A percentile compares a stretch with the other conserved stretches of the same genome.
Conservation (phyloP, 371 early-diverging fungal species). For the Sporodiniella umbellata region DNA sequence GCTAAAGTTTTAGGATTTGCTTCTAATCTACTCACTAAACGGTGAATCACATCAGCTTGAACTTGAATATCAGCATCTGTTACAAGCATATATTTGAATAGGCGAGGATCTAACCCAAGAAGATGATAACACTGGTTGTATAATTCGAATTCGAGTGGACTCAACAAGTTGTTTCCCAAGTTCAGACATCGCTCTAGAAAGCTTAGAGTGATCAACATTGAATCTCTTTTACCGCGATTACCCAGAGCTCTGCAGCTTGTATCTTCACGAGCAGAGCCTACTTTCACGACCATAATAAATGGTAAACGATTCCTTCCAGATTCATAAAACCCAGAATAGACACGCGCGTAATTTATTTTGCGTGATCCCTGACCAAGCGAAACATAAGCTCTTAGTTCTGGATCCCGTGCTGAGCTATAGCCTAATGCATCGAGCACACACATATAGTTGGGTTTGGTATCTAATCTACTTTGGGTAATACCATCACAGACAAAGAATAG, state of each 20-base stretch:
- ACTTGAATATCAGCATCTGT: conserved; percentile 45
- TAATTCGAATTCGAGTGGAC: conserved; percentile 44
- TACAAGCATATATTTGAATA: conserved; percentile 46
- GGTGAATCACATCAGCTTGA: conserved; percentile 31
- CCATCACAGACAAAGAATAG: conserved; percentile 54
- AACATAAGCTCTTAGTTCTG: conserved; percentile 33
- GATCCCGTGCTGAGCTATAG: conserved; percentile 39
- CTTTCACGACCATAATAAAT: conserved; percentile 40
- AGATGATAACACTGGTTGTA: conserved; percentile 46
- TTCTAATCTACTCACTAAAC: conserved; percentile 33
- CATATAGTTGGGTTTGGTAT: conserved; percentile 31
- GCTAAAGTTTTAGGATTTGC: conserved; percentile 36
- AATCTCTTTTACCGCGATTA: conserved; percentile 47
- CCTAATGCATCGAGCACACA: conserved; percentile 42
- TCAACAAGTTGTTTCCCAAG: conserved; percentile 34
- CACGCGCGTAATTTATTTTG: conserved; percentile 40
- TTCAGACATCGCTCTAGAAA: conserved; percentile 50
- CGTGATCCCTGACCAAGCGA: conserved; percentile 37
- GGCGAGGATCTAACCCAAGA: conserved; percentile 41
- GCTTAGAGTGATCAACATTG: conserved; percentile 33
- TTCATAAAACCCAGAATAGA: conserved; percentile 47
- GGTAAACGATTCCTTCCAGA: conserved; percentile 46
- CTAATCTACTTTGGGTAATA: conserved; percentile 17
- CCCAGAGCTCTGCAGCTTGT: conserved; percentile 18
- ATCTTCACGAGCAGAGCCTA: conserved; percentile 28